phyloP scores from a whole-genome alignment of 495 filamentous ascomycete genomes.

The Amniculicola lignicola region DNA sequence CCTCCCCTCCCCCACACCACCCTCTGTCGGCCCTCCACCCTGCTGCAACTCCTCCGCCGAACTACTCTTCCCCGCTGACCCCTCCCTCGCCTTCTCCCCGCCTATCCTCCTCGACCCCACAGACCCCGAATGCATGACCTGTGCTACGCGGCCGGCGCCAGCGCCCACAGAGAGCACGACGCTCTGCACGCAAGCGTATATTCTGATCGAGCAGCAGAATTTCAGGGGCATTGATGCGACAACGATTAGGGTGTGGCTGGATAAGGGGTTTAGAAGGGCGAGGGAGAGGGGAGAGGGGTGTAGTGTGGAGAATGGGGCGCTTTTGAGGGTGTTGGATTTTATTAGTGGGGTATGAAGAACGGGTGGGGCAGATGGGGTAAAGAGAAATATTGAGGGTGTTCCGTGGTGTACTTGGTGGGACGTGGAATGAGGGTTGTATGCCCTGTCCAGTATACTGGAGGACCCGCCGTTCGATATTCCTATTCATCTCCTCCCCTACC shows the following conservation, averaged over 20 bases:
- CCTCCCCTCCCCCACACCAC: neutral
- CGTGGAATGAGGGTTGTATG: no score
- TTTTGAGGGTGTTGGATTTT: slow-evolving; percentile 30
- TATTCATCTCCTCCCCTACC: no score
- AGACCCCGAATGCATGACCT: slow-evolving; percentile 20
- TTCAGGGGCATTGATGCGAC: slow-evolving; percentile 22
- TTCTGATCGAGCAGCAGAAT: slow-evolving; percentile 30
- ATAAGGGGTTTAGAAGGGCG: slow-evolving; percentile 25
- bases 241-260: slow-evolving; percentile 27
- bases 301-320: slow-evolving; percentile 29
- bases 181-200: slow-evolving; percentile 29
- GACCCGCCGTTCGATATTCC: no score
- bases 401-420: no score
- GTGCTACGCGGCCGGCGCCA: slow-evolving; percentile 14
- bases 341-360: slow-evolving; percentile 25
- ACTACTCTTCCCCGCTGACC: neutral
- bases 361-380: no score
- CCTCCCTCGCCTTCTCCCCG: neutral
- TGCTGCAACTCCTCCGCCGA: slow-evolving; percentile 2
- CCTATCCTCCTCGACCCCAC: no score
- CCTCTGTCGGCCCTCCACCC: slow-evolving; percentile 12
- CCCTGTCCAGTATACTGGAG: no score
- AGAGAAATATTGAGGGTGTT: no score
- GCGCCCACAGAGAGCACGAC: slow-evolving; percentile 24
- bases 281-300: slow-evolving; percentile 27